Evolutionary conservation across 225 moss, liverwort and hornwort genomes (phyloP).

Genomic region (Lunularia cruciata): DNA sequence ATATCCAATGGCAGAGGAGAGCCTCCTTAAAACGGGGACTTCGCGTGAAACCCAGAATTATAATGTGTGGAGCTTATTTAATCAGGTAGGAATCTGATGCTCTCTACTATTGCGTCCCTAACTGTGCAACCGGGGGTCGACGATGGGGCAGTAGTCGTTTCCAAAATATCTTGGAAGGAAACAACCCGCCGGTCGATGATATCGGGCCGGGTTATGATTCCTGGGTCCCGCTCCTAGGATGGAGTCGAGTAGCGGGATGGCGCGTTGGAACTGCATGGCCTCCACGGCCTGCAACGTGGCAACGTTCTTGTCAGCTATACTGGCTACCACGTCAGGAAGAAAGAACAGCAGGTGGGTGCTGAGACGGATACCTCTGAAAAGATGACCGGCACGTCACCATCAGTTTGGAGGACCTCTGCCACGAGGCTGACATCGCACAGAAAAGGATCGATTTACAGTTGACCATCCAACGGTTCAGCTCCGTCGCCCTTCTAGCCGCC

Average conservation of each 20-base stretch:
- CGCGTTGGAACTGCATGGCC: conserved; percentile 1
- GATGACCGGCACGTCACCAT: conserved; percentile 1
- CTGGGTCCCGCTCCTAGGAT: background rate
- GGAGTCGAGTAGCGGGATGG: conserved; percentile 7
- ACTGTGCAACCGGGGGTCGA: background rate
- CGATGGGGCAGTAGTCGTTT: background rate
- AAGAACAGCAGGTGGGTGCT: background rate
- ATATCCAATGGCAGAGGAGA: background rate
- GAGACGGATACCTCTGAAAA: background rate
- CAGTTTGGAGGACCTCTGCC: background rate
- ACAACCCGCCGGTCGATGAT: background rate
- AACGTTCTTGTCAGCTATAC: background rate
- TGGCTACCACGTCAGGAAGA: background rate
- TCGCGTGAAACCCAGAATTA: background rate
- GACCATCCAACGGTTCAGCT: background rate
- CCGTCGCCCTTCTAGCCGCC: background rate
- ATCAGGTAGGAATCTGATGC: background rate
- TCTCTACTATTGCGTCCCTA: background rate
- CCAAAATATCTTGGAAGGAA: background rate
- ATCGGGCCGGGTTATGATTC: conserved; percentile 4
- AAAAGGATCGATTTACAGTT: background rate
- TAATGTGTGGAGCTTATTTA: background rate
- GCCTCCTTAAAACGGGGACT: background rate
- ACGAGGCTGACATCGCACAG: background rate
- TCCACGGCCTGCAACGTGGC: conserved; percentile 9